phyloP scores from a whole-genome alignment of 1,139 yeast species.

The Debaryomycetaceae sp. region DNA sequence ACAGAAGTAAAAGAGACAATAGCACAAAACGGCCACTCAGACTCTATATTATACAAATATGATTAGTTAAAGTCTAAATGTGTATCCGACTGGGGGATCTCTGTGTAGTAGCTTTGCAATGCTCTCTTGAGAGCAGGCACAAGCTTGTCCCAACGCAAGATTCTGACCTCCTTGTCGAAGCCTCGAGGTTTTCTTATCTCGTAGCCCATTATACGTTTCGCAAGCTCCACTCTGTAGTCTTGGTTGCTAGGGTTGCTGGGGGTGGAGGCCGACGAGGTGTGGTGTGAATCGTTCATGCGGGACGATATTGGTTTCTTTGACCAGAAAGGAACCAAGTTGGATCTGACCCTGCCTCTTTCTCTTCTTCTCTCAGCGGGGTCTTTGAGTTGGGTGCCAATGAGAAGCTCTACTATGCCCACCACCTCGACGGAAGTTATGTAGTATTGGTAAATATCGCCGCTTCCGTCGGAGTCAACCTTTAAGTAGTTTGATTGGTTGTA shows the following conservation, averaged over 20 bases:
- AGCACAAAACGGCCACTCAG: background rate
- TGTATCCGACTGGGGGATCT: constrained; percentile 31
- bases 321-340: constrained; percentile 69
- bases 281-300: constrained; percentile 31
- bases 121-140: constrained; percentile 61
- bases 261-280: constrained; percentile 4
- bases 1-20: background rate
- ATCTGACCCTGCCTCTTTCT: constrained; percentile 61
- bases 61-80: constrained; percentile 6
- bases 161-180: constrained; percentile 63
- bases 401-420: constrained; percentile 57
- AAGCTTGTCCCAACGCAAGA: constrained; percentile 57
- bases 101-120: constrained; percentile 60
- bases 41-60: background rate
- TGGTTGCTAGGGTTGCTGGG: constrained; percentile 22
- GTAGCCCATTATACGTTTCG: constrained; percentile 64
- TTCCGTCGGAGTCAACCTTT: constrained; percentile 10
- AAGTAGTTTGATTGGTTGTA: constrained; percentile 8
- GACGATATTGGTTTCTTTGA: constrained; percentile 56
- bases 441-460: constrained; percentile 31
- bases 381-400: constrained; percentile 47
- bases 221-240: constrained; percentile 53
- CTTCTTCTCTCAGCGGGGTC: constrained; percentile 51
- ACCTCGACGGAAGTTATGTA: constrained; percentile 67
- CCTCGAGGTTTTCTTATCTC: constrained; percentile 63